Base-by-base conservation (phyloP, 2,329 filamentous ascomycete species). In the Teratosphaeria pseudoeucalypti region DNA sequence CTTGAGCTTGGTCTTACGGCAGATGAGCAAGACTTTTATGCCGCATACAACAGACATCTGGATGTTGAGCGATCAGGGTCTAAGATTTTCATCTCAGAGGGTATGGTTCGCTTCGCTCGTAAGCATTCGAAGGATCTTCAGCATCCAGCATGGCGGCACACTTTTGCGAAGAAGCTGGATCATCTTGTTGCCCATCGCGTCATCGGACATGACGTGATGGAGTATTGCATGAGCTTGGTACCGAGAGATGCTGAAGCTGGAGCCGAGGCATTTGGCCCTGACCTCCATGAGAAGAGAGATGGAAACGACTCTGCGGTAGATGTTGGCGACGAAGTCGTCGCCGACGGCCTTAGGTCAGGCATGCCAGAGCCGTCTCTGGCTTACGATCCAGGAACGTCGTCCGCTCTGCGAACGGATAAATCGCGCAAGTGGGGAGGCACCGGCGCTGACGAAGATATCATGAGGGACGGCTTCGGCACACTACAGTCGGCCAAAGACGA, bases 91-190 rank as follows among this genome's bases (percentile, higher is more conserved):
- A 60, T 70, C 0, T 66, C 71, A 27, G 74, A 76, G 32, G 70
- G 73, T 1, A 43, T 78, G 0, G 64, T 78, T 7, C 71, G 77
- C 1, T 78, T 79, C 49, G 63, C 66, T 3, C 65, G 67, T n/a
- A 62, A 64, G 34, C 62, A 71, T 26, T 58, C 59, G 11, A 52
- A 47, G 0, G 63, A 65, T 60, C 59, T 76, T 19, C 59, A 59
- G 43, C 54, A 68, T 26, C 63, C 66, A 3, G 56, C 60, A 0
- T 64, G 73, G 52, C 60, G 60, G 12, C 34, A 60, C 2, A 68
- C 71, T 26, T 74, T 74, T 49, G 57, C 63, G 3, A 61, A 61
- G 19, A 77, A 76, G 59, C 55, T 73, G 11, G 60, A 65, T 10
- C 69, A 74, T 43, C 63, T 76, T 2, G 32, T 63, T 0, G 58